Conservation (phyloP, 225 moss, liverwort and hornwort genomes). For the Polytrichum commune region DNA sequence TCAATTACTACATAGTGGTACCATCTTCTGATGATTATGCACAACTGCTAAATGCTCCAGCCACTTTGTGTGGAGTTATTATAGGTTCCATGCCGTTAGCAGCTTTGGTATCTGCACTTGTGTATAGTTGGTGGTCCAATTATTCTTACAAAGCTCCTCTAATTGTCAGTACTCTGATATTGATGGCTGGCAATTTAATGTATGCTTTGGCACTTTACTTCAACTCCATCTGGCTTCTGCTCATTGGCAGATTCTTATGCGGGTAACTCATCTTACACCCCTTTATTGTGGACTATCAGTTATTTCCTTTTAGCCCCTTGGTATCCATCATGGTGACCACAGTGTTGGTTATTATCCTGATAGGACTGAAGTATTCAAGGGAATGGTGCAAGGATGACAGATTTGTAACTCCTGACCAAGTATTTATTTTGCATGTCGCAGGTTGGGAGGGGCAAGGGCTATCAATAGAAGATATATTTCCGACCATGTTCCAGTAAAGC, state of each 20-base stretch:
- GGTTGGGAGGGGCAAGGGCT: slow-evolving; percentile 58
- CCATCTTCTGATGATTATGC: slow-evolving; percentile 21
- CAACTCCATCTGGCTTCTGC: slow-evolving; percentile 21
- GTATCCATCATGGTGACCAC: too few species aligned
- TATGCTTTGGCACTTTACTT: slow-evolving; percentile 21
- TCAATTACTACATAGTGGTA: slow-evolving; percentile 24
- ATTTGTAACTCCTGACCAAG: too few species aligned
- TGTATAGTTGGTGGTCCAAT: slow-evolving; percentile 29
- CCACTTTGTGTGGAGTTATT: slow-evolving; percentile 21
- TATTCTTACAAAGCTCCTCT: slow-evolving; percentile 19
- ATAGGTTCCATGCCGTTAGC: slow-evolving; percentile 28
- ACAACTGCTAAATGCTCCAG: slow-evolving; percentile 7
- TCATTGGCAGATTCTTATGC: slow-evolving; percentile 18
- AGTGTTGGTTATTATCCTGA: too few species aligned
- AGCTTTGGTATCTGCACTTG: slow-evolving; percentile 21
- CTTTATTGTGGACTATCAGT: too few species aligned
- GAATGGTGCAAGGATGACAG: too few species aligned
- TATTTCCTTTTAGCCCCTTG: too few species aligned
- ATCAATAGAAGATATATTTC: slow-evolving; percentile 64
- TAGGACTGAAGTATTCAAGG: too few species aligned
- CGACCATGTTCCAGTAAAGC: slow-evolving; percentile 49
- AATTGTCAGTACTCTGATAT: slow-evolving; percentile 14
- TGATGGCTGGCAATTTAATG: slow-evolving; percentile 16
- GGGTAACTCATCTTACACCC: slow-evolving; percentile 6
- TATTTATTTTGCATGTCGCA: slow-evolving; percentile 6